Evolutionary conservation across 306 rosid genomes (phyloP).

Genomic region (Sophora flavescens): DNA sequence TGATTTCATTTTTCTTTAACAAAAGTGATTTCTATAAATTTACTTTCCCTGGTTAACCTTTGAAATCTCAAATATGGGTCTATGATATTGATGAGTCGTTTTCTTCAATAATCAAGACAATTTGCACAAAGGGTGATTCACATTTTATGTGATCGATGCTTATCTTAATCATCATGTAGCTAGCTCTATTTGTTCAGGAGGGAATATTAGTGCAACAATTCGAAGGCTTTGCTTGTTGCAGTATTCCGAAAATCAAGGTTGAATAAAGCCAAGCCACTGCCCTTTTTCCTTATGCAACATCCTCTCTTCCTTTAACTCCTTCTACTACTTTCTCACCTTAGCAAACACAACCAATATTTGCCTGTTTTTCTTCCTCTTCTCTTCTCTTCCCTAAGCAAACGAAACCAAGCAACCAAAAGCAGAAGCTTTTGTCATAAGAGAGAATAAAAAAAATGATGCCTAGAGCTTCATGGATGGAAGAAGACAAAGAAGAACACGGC

Average conservation of each 20-base stretch:
- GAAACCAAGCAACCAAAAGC: neutral
- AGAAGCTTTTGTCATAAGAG: neutral
- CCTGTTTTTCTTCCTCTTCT: neutral
- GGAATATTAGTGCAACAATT: too few species aligned
- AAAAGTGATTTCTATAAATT: too few species aligned
- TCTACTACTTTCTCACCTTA: neutral
- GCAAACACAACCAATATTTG: neutral
- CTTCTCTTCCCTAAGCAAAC: neutral
- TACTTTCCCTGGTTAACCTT: too few species aligned
- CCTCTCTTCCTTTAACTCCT: constrained; percentile 26
- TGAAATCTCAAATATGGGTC: too few species aligned
- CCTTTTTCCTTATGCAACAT: constrained; percentile 25
- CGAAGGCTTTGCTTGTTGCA: neutral
- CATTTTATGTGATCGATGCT: too few species aligned
- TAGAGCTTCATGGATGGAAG: neutral
- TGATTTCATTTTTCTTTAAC: too few species aligned
- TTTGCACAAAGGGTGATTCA: too few species aligned
- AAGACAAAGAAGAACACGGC: constrained; percentile 45
- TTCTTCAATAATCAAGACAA: too few species aligned
- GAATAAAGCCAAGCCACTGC: constrained; percentile 35
- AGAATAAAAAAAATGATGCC: constrained; percentile 52
- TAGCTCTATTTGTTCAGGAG: too few species aligned
- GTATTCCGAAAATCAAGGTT: neutral
- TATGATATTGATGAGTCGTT: too few species aligned
- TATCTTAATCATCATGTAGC: too few species aligned